Percentiles rank a stretch among this genome's conserved stretches.
Evolutionary conservation across 768 basidiomycete genomes (phyloP).

Genomic region (Tephrocybe sp.): DNA sequence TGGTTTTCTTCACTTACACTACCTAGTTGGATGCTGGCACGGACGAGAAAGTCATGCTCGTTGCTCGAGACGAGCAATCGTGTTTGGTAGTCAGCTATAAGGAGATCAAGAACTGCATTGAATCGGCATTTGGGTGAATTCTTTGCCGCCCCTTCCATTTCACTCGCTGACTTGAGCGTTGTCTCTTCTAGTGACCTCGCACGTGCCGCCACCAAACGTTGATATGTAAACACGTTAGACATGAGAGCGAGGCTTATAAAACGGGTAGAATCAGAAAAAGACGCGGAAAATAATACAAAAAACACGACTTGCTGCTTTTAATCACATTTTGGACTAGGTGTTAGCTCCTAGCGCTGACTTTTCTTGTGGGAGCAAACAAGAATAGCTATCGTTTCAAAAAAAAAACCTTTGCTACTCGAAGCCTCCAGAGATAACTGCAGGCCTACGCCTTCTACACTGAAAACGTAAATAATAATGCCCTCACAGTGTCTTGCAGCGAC

Average conservation of each 20-base stretch:
- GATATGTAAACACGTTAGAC: not conserved
- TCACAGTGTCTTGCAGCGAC: too few species aligned
- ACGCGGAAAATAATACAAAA: slow-evolving; percentile 31
- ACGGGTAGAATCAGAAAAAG: slow-evolving; percentile 65
- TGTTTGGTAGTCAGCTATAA: slow-evolving; percentile 93
- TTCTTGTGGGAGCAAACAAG: not conserved
- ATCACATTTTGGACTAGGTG: not conserved
- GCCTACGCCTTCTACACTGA: too few species aligned
- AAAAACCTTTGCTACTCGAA: too few species aligned
- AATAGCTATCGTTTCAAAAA: too few species aligned
- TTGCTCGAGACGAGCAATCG: slow-evolving; percentile 93
- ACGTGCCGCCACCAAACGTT: slow-evolving; percentile 27
- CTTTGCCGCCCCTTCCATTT: not conserved
- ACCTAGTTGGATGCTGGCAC: slow-evolving; percentile 85
- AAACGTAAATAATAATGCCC: too few species aligned
- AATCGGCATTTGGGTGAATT: slow-evolving; percentile 79
- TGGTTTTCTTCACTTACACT: not conserved
- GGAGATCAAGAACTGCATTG: slow-evolving; percentile 85
- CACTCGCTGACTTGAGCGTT: not conserved
- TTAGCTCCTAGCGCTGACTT: not conserved
- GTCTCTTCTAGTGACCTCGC: slow-evolving; percentile 40
- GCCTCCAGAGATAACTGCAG: too few species aligned
- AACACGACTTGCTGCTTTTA: slow-evolving; percentile 21
- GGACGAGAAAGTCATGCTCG: slow-evolving; percentile 94
- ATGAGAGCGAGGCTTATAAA: slow-evolving; percentile 35